Conservation (phyloP, 1,284 basidiomycete species). For the Violaceomyces palustris region DNA sequence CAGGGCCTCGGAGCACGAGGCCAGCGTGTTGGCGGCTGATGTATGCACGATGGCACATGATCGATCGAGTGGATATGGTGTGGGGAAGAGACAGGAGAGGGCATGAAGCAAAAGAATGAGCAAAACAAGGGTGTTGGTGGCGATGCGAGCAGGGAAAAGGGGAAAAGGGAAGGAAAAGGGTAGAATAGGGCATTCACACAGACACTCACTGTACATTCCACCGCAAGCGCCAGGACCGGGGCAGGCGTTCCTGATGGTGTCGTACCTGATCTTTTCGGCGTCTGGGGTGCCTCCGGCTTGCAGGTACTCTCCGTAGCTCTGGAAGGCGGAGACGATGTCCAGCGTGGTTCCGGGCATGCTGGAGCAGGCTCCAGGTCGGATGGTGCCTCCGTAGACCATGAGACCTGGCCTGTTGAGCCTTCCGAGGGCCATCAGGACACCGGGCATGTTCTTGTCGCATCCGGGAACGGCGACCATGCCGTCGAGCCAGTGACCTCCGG, state of each 20-base stretch:
- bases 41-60: neutral
- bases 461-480: slow-evolving; percentile 49
- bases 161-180: neutral
- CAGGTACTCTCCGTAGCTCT: slow-evolving; percentile 51
- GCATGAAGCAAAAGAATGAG: no score
- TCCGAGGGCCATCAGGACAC: slow-evolving; percentile 51
- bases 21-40: slow-evolving; percentile 53
- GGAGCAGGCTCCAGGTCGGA: slow-evolving; percentile 45
- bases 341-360: slow-evolving; percentile 33
- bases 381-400: slow-evolving; percentile 53
- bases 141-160: neutral
- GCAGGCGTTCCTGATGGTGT: slow-evolving; percentile 47
- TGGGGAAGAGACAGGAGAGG: neutral
- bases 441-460: slow-evolving; percentile 54
- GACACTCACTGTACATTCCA: slow-evolving; percentile 54
- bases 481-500: slow-evolving; percentile 52
- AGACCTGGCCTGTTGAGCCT: slow-evolving; percentile 50
- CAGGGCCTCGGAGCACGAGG: slow-evolving; percentile 48
- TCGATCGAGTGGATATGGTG: neutral
- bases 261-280: slow-evolving; percentile 48
- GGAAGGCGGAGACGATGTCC: slow-evolving; percentile 51
- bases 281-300: slow-evolving; percentile 40
- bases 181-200: slow-evolving; percentile 7
- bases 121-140: neutral
- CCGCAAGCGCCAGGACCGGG: slow-evolving; percentile 51